Conservation (phyloP, 371 early-diverging fungal genomes). For the Mucor plumbeus region DNA sequence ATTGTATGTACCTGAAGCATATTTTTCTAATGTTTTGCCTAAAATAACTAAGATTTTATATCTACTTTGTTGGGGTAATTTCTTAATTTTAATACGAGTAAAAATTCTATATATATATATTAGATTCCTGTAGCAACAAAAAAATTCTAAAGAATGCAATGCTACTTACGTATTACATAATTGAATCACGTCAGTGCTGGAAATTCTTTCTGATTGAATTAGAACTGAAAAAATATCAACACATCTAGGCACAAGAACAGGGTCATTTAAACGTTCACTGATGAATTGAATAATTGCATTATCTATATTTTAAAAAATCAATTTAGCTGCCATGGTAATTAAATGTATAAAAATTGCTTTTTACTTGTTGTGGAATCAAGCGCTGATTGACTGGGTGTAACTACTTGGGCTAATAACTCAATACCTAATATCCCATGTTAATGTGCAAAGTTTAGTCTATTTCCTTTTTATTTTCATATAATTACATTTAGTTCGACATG, state of each 20-base stretch:
- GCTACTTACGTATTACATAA: conserved; percentile 22
- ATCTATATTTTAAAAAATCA: conserved; percentile 5
- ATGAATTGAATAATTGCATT: conserved; percentile 23
- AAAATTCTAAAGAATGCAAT: not conserved
- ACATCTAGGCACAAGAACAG: conserved; percentile 11
- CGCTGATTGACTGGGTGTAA: conserved; percentile 32
- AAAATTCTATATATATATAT: conserved; percentile 21
- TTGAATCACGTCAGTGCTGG: conserved; percentile 16
- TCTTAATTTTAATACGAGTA: conserved; percentile 21
- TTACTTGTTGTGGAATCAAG: conserved; percentile 32
- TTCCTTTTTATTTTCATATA: not conserved
- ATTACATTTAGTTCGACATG: conserved; percentile 22
- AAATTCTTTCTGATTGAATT: conserved; percentile 17
- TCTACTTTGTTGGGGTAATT: conserved; percentile 30
- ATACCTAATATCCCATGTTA: conserved; percentile 25
- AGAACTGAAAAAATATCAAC: conserved; percentile 23
- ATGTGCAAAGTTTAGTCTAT: not conserved
- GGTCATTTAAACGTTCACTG: conserved; percentile 10
- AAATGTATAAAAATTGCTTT: no score
- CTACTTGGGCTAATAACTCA: conserved; percentile 36
- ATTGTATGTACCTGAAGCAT: conserved; percentile 24
- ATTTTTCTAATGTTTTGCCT: conserved; percentile 26
- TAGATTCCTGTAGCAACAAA: not conserved
- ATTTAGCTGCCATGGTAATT: not conserved
- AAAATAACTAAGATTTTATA: conserved; percentile 28